These are phyloP conservation scores for Pouteria glomerata DNA, from an alignment of 148 eudicot genomes.

Conservation along the genomic window DNA sequence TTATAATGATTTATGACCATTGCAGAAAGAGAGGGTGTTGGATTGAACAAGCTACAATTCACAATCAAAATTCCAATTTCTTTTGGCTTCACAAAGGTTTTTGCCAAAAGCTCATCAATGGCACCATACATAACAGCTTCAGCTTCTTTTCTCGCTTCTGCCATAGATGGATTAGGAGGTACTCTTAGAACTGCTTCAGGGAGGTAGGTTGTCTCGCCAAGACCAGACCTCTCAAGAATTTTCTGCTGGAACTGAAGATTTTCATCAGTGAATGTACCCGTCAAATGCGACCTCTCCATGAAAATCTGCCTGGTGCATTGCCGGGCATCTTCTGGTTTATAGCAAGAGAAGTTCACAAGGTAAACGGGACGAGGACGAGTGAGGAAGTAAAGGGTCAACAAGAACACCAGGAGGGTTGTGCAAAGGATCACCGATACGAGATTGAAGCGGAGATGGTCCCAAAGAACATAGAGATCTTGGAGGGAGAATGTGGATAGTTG, in stretches of 20 bases:
- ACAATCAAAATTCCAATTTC: constrained; percentile 48
- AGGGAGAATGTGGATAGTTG: constrained; percentile 44
- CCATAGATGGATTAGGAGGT: constrained; percentile 49
- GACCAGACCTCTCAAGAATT: constrained; percentile 50
- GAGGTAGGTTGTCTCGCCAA: constrained; percentile 45
- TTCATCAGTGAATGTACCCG: constrained; percentile 32
- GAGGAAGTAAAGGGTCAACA: constrained; percentile 41
- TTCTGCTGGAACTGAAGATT: constrained; percentile 44
- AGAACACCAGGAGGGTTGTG: constrained; percentile 38
- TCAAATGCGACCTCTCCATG: constrained; percentile 37
- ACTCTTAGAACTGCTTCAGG: constrained; percentile 41
- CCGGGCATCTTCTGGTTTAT: constrained; percentile 43
- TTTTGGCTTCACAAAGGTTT: constrained; percentile 43
- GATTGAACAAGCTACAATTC: constrained; percentile 50
- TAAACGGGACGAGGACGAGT: constrained; percentile 55
- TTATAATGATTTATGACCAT: constrained; percentile 44
- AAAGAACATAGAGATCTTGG: constrained; percentile 34
- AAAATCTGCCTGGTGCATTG: constrained; percentile 45
- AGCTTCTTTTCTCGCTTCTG: constrained; percentile 51
- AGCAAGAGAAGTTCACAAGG: constrained; percentile 55
- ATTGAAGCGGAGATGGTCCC: constrained; percentile 42
- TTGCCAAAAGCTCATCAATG: constrained; percentile 46
- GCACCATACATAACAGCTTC: constrained; percentile 56
- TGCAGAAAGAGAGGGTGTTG: constrained; percentile 44
- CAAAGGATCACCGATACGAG: constrained; percentile 41